A percentile compares a stretch with the other conserved stretches of the same genome.
Evolutionary conservation across 768 basidiomycete species (phyloP).

Genomic region (Termitomyces sp.): DNA sequence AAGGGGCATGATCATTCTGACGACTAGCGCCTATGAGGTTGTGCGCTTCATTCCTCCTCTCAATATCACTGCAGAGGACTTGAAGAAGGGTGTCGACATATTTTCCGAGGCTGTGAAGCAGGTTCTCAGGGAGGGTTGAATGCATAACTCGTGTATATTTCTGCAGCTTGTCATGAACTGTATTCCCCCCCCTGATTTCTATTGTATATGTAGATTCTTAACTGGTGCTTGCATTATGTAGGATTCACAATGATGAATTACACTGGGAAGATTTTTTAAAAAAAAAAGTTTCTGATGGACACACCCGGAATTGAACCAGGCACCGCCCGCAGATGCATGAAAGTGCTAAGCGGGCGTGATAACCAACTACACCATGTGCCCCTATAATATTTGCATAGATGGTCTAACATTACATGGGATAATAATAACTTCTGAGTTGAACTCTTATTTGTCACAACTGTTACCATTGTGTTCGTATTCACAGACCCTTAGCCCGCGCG

Average conservation of each 20-base stretch:
- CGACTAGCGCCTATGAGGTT: conserved; percentile 85
- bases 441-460: too few species aligned
- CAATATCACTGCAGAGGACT: conserved; percentile 70
- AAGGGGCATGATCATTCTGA: conserved; percentile 81
- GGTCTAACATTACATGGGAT: too few species aligned
- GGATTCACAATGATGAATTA: neutral
- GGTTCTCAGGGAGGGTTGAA: conserved; percentile 46
- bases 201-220: too few species aligned
- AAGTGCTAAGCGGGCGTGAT: neutral
- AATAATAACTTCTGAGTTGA: too few species aligned
- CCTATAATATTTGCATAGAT: too few species aligned
- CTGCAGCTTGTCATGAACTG: neutral
- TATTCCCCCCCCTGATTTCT: neutral
- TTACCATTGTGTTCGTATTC: too few species aligned
- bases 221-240: too few species aligned
- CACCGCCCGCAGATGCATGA: neutral
- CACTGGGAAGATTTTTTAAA: neutral
- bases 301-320: neutral
- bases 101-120: conserved; percentile 69
- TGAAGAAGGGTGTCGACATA: conserved; percentile 60
- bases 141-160: neutral
- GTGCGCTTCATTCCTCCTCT: conserved; percentile 92
- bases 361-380: neutral
- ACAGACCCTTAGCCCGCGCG: too few species aligned
- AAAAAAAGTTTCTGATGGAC: neutral